These are phyloP conservation scores for Penstemon eatonii DNA, from an alignment of 257 asterid genomes.

Conservation along the genomic window DNA sequence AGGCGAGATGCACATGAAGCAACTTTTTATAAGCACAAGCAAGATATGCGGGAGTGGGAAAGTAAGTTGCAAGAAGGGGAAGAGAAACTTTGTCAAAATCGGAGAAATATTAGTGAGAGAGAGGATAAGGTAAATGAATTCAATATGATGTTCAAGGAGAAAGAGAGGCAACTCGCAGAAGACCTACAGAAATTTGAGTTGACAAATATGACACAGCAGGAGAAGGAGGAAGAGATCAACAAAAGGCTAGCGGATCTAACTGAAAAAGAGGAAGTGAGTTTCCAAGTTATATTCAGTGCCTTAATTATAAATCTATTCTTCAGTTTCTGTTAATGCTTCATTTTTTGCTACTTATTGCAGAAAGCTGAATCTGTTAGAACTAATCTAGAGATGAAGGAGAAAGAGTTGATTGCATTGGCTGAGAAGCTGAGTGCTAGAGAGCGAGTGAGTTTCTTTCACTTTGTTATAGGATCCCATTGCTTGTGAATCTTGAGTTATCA, in stretches of 20 bases:
- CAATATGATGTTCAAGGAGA: conserved; percentile 53
- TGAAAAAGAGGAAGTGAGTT: conserved; percentile 70
- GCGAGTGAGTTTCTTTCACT: conserved; percentile 51
- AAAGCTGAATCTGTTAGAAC: conserved; percentile 50
- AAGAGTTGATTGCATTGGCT: conserved; percentile 44
- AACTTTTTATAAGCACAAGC: conserved; percentile 53
- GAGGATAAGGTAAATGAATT: conserved; percentile 62
- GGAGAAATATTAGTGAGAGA: conserved; percentile 69
- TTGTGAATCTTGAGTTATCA: too few relatives aligned
- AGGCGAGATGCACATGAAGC: conserved; percentile 81
- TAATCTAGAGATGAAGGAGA: conserved; percentile 59
- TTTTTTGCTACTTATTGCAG: conserved; percentile 47
- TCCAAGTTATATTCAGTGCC: conserved; percentile 8
- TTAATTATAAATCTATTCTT: too few relatives aligned
- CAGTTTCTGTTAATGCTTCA: neutral
- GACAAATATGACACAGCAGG: conserved; percentile 43
- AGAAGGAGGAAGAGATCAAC: conserved; percentile 61
- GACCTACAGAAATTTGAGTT: conserved; percentile 50
- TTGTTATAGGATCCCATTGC: neutral
- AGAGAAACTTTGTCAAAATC: conserved; percentile 66
- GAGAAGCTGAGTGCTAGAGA: conserved; percentile 70
- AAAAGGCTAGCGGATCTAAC: conserved; percentile 49
- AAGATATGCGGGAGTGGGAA: conserved; percentile 78
- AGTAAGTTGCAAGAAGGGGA: conserved; percentile 83
- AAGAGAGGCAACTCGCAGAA: conserved; percentile 58